Evolutionary conservation across 2,329 filamentous ascomycete genomes (phyloP), one percentile per base, ranked within the genome.

Genomic region (Sporothrix luriei): DNA sequence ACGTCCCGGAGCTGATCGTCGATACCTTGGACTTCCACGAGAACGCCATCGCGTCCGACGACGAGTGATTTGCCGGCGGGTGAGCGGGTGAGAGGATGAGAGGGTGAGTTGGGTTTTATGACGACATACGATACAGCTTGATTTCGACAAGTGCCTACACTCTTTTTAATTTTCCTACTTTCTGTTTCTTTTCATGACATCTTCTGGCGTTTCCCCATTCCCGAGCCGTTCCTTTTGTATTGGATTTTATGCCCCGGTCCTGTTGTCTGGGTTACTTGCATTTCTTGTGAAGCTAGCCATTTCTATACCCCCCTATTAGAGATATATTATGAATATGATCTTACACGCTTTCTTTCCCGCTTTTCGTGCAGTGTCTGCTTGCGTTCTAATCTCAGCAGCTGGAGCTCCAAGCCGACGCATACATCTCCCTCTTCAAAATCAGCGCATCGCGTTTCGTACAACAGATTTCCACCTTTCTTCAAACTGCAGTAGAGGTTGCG

Each of bases 261-360:
- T 48, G 33, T 68, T 54, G 43, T 55, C 21, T 40, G 33, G 52
- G 43, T 40, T 38, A 46, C 48, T 57, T 5, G 62, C 29, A 54
- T 16, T 46, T 40, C 0, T 54, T 66, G 29, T 54, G 9, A 19
- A 51, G 49, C 29, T 67, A 29, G 33, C 16, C 29, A 29, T 57
- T 57, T 29, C 40, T 67, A 55, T 67, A 67, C 51, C 49, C 64
- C 64, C 29, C 16, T 46, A 13, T 33, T 19, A 66, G 49, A 46
- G 51, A 67, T n/a, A 57, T 19, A 54, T 54, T 26, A 66, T 66
- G 64, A 66, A 54, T 33, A 66, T n/a, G n/a, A 66, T 43, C 48
- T 46, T 66, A 43, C 64, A 59, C 38, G 38, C 38, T 55, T 59
- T 59, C 19, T 43, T 40, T 54, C 48, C n/a, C n/a, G 61, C 4